These are phyloP conservation scores for Juglanconis juglandina DNA, from an alignment of 2,329 filamentous ascomycete genomes.

Conservation along the genomic window DNA sequence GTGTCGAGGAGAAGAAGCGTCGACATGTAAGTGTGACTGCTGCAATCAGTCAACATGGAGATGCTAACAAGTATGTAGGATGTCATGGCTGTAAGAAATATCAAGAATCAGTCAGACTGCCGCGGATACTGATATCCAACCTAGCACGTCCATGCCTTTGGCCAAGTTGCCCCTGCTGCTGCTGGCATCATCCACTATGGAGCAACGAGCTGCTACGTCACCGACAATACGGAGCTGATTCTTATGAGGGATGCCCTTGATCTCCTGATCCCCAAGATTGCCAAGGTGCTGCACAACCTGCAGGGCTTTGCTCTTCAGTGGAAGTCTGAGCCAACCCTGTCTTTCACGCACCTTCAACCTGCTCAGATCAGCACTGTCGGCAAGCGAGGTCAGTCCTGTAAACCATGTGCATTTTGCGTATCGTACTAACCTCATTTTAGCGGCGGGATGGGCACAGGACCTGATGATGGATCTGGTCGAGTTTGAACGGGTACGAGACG, in stretches of 20 bases:
- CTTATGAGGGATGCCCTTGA: slow-evolving; percentile 72
- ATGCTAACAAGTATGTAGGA: slow-evolving; percentile 25
- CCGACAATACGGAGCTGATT: slow-evolving; percentile 76
- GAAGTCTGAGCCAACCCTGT: slow-evolving; percentile 67
- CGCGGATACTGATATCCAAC: not conserved
- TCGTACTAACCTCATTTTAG: not conserved
- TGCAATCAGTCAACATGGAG: not conserved
- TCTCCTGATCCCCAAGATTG: slow-evolving; percentile 72
- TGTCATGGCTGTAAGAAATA: slow-evolving; percentile 52
- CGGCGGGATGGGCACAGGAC: slow-evolving; percentile 66
- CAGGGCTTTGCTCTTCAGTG: slow-evolving; percentile 67
- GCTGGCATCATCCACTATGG: slow-evolving; percentile 65
- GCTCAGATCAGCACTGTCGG: slow-evolving; percentile 62
- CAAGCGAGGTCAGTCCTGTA: slow-evolving; percentile 47
- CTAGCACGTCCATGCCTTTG: slow-evolving; percentile 70
- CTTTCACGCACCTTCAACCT: slow-evolving; percentile 71
- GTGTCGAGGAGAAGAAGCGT: slow-evolving; percentile 71
- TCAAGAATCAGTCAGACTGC: not conserved
- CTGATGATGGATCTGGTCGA: slow-evolving; percentile 71
- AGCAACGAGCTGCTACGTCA: slow-evolving; percentile 52
- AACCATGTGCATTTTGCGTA: not conserved
- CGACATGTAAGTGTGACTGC: slow-evolving; percentile 33
- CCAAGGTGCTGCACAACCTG: slow-evolving; percentile 74
- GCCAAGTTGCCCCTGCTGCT: slow-evolving; percentile 68
- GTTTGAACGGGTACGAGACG: slow-evolving; percentile 65